Evolutionary conservation across 73 alveolate genomes (phyloP).

Genomic region (Diophrys sp.): DNA sequence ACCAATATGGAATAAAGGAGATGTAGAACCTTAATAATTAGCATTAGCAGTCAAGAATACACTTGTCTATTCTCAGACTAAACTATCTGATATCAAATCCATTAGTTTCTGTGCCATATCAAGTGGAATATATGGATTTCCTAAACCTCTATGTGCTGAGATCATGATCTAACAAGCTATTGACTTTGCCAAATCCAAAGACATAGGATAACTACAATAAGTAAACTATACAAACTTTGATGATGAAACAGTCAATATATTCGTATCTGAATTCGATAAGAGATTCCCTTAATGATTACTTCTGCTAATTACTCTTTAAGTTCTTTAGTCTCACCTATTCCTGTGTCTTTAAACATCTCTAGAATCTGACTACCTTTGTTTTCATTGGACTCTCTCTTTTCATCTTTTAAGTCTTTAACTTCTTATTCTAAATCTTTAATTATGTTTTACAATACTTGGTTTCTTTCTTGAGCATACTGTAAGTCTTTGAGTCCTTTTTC

Average conservation of each 20-base stretch:
- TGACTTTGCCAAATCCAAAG: too few relatives aligned
- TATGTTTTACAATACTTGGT: conserved; percentile 9
- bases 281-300: conserved; percentile 11
- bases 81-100: too few relatives aligned
- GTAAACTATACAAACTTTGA: too few relatives aligned
- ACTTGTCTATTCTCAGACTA: too few relatives aligned
- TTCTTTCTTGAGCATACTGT: conserved; percentile 16
- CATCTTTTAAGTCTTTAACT: conserved; percentile 2
- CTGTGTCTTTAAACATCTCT: conserved; percentile 11
- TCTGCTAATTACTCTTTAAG: not conserved
- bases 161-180: too few relatives aligned
- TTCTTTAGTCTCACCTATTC: conserved; percentile 6
- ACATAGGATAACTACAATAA: too few relatives aligned
- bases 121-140: too few relatives aligned
- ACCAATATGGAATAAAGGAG: conserved; percentile 65
- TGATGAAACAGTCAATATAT: too few relatives aligned
- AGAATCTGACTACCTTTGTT: conserved; percentile 23
- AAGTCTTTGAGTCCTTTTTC: not conserved
- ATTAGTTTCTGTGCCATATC: too few relatives aligned
- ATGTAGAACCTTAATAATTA: conserved; percentile 22
- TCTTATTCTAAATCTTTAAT: conserved; percentile 26
- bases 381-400: conserved; percentile 16
- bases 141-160: too few relatives aligned
- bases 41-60: too few relatives aligned
- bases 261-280: too few relatives aligned